phyloP scores from a whole-genome alignment of 345 rosid genomes.

The Linum tenue region DNA sequence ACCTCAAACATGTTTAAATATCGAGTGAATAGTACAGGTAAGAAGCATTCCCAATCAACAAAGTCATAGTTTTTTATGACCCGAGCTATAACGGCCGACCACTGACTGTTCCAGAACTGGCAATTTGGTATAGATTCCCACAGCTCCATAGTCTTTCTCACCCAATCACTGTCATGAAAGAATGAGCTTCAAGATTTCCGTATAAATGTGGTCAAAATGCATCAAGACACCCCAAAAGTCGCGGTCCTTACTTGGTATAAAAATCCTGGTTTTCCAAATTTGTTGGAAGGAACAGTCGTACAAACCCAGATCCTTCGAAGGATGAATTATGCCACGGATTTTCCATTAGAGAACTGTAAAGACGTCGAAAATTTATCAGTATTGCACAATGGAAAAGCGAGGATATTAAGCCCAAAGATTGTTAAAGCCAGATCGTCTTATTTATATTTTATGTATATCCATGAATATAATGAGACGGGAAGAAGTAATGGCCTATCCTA shows the following conservation, averaged over 20 bases:
- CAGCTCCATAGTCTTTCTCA: slow-evolving; percentile 49
- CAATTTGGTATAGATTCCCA: slow-evolving; percentile 96
- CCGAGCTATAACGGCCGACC: slow-evolving; percentile 83
- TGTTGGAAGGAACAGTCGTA: slow-evolving; percentile 89
- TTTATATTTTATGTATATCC: too few species aligned
- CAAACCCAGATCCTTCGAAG: slow-evolving; percentile 92
- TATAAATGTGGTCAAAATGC: slow-evolving; percentile 8
- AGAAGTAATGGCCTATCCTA: not conserved
- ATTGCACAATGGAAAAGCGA: not conserved
- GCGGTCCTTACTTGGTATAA: slow-evolving; percentile 61
- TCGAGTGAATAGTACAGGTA: slow-evolving; percentile 66
- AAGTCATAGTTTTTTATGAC: slow-evolving; percentile 66
- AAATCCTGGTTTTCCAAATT: slow-evolving; percentile 76
- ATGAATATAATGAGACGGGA: too few species aligned
- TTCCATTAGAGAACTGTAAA: slow-evolving; percentile 70
- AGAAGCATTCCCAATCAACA: slow-evolving; percentile 72
- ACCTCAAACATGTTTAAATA: slow-evolving; percentile 98
- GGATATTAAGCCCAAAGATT: not conserved
- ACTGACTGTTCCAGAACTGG: slow-evolving; percentile 97
- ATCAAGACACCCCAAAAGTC: slow-evolving; percentile 4
- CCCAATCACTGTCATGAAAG: slow-evolving; percentile 61
- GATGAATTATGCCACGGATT: slow-evolving; percentile 98
- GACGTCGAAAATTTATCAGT: not conserved
- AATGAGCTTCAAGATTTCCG: slow-evolving; percentile 14
- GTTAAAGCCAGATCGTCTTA: not conserved